Percentiles rank a stretch among this genome's conserved stretches.
These are phyloP conservation scores for Amylostereum chailletii DNA, from an alignment of 1,284 basidiomycete species.

Conservation along the genomic window DNA sequence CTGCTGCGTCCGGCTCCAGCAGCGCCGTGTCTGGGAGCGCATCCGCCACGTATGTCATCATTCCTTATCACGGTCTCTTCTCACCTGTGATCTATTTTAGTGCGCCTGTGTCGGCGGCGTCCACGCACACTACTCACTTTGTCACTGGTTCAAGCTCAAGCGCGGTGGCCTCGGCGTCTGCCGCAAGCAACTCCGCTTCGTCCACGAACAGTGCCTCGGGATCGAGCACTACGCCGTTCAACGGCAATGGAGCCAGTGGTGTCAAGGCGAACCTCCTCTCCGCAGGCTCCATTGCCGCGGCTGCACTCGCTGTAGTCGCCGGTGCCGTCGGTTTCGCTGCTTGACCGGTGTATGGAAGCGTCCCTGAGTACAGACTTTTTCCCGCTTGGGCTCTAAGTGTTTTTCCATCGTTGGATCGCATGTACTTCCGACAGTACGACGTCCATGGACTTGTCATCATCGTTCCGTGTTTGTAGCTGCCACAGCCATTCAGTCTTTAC, in stretches of 20 bases:
- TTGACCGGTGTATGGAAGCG: too few species aligned
- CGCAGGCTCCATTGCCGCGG: background rate
- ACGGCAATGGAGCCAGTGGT: slow-evolving; percentile 5
- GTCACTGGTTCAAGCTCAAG: background rate
- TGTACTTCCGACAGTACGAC: too few species aligned
- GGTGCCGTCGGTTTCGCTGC: slow-evolving; percentile 6
- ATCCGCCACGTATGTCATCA: slow-evolving; percentile 3
- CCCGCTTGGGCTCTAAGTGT: too few species aligned
- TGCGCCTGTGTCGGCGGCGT: background rate
- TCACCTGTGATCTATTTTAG: background rate
- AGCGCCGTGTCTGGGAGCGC: background rate
- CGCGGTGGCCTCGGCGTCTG: background rate
- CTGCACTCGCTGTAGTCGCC: slow-evolving; percentile 6
- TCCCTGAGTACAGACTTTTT: too few species aligned
- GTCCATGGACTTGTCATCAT: too few species aligned
- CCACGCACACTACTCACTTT: background rate
- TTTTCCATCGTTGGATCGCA: too few species aligned
- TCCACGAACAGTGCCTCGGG: slow-evolving; percentile 1
- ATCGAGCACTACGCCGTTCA: too few species aligned
- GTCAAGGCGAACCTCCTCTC: background rate
- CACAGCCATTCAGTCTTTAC: too few species aligned
- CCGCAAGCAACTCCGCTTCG: slow-evolving; percentile 1
- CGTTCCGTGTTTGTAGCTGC: too few species aligned
- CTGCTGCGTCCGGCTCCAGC: slow-evolving; percentile 1
- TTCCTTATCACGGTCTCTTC: background rate